Base-by-base conservation (phyloP, 768 basidiomycete genomes). In the Rhodotorula babjevae region DNA sequence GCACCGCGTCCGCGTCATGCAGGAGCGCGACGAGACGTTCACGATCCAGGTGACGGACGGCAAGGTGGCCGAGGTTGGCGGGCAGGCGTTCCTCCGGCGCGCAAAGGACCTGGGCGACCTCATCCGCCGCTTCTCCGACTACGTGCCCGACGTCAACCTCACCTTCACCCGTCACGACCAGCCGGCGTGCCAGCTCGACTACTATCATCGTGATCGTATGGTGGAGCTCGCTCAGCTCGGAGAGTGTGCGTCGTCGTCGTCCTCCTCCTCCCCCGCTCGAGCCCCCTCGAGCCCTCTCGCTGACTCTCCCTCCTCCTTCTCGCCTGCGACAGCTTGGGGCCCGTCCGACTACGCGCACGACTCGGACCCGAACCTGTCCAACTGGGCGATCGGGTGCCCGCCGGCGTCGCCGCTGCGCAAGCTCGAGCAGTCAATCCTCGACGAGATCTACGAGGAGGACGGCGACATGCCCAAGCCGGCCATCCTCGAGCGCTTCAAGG, bases 151-250 rank as follows among this genome's bases (percentile, higher is more conserved):
- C 59, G 69, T 79, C 69, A 74, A 75, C 65, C 42, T 79, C 40
- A 77, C 78, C 12, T 78, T 79, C 56, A 78, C 78, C 18, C 71
- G 78, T 3, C 78, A 78, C 63, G 78, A 79, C 46, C 76, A 77
- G 59, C 77, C 77, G 2, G 77, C 78, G 8, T 69, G 69, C 47
- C 76, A 75, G 64, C 73, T 78, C 19, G 75, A 71, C 27, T 78
- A 69, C 64, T 57, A 52, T 49, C 76, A 76, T 58, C 78, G 77
- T 57, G 76, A 77, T 62, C 59, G 71, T 8, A 72, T 78, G 71
- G 33, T 71, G 18, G 78, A 78, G 63, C 61, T 79, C 25, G 79
- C 75, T 0, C 33, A 58, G 42, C 58, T 73, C 52, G 75, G 76
- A n/a, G 79, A 79, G 15, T 75, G 78, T 78, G 56, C 50, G 78